Evolutionary conservation across 2,329 filamentous ascomycete genomes (phyloP).

Genomic region (Trichoderma cornu-damae): DNA sequence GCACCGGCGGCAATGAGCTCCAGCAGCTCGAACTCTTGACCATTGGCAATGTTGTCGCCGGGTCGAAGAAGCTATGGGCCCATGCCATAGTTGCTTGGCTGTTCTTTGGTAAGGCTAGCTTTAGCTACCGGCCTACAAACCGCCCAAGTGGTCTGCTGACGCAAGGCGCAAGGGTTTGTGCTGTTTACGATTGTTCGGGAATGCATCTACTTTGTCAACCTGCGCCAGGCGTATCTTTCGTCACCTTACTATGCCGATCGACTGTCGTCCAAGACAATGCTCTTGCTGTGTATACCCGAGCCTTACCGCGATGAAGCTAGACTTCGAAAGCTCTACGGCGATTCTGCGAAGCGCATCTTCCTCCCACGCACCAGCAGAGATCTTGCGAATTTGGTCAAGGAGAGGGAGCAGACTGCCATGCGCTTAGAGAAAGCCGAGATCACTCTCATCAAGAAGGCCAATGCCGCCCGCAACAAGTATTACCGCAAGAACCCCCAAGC

Average conservation of each 20-base stretch:
- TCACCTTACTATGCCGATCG: constrained; percentile 79
- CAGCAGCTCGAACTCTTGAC: constrained; percentile 70
- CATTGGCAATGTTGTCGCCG: constrained; percentile 68
- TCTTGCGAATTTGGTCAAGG: constrained; percentile 73
- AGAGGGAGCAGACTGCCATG: constrained; percentile 74
- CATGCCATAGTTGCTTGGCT: constrained; percentile 76
- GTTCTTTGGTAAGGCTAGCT: constrained; percentile 49
- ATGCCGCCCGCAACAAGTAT: constrained; percentile 61
- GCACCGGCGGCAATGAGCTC: constrained; percentile 65
- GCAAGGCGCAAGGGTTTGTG: constrained; percentile 60
- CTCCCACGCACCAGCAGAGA: constrained; percentile 71
- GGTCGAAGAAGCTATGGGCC: constrained; percentile 64
- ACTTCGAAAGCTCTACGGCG: constrained; percentile 74
- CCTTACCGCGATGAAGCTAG: constrained; percentile 72
- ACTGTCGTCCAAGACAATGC: constrained; percentile 82
- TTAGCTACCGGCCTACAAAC: not conserved
- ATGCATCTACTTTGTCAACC: constrained; percentile 83
- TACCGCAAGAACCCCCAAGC: constrained; percentile 12
- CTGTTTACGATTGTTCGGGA: constrained; percentile 85
- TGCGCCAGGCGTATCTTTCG: constrained; percentile 86
- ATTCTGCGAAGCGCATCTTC: constrained; percentile 79
- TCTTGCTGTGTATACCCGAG: constrained; percentile 79
- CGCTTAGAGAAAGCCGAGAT: constrained; percentile 84
- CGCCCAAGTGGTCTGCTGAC: not conserved
- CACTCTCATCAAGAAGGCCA: constrained; percentile 74